Percentiles rank a stretch among this genome's conserved stretches.
phyloP scores from a whole-genome alignment of 257 asterid genomes.

The Nicotiana benthamiana region DNA sequence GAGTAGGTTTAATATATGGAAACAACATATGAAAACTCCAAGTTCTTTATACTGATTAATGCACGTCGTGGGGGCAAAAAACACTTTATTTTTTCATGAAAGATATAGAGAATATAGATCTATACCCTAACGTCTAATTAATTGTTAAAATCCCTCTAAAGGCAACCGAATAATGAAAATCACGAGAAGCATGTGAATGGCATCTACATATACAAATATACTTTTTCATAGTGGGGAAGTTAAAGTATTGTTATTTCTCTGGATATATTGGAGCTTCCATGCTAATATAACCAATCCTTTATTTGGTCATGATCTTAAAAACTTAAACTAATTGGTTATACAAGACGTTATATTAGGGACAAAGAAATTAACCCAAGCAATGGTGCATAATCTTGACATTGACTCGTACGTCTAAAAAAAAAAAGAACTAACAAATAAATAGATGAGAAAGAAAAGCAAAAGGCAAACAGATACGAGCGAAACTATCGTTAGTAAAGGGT shows the following conservation, averaged over 20 bases:
- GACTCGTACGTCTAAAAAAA: no score
- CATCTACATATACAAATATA: no score
- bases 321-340: neutral
- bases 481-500: no score
- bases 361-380: neutral
- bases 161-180: no score
- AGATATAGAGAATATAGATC: neutral
- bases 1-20: neutral
- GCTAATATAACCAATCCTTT: neutral
- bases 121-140: neutral
- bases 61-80: neutral
- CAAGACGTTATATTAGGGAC: neutral
- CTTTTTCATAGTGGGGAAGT: no score
- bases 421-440: no score
- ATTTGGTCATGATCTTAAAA: no score
- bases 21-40: neutral
- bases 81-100: neutral
- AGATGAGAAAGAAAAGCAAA: no score
- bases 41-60: neutral
- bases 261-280: neutral
- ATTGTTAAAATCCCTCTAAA: neutral
- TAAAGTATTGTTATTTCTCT: no score
- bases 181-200: no score
- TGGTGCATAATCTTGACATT: no score
- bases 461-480: no score